Percentiles rank a stretch among this genome's conserved stretches.
These are phyloP conservation scores for Fraxinus pennsylvanica DNA, from an alignment of 257 asterid genomes.

Conservation along the genomic window DNA sequence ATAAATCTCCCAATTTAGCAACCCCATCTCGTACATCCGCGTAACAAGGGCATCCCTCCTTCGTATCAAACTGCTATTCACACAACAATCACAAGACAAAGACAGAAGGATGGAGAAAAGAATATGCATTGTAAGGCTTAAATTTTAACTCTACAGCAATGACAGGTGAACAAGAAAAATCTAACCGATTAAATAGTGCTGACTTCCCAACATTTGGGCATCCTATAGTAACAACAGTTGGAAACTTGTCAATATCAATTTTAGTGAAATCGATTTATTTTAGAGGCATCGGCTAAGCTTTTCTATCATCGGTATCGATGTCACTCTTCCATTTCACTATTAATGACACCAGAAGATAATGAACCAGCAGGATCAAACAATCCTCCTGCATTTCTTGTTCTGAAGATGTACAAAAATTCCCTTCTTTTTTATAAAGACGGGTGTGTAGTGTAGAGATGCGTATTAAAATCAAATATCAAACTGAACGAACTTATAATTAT, in stretches of 20 bases:
- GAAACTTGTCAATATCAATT: constrained; percentile 73
- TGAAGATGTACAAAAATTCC: constrained; percentile 39
- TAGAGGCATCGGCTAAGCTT: constrained; percentile 30
- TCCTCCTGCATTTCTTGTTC: constrained; percentile 34
- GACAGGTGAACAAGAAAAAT: constrained; percentile 16
- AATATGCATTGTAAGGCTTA: constrained; percentile 8
- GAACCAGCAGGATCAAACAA: constrained; percentile 35
- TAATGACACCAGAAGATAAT: constrained; percentile 22
- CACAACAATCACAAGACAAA: constrained; percentile 21
- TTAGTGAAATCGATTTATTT: constrained; percentile 68
- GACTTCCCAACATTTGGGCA: constrained; percentile 96
- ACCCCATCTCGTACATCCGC: constrained; percentile 92
- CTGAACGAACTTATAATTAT: not conserved
- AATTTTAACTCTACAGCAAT: not conserved
- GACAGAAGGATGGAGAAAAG: constrained; percentile 9
- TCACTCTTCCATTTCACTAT: constrained; percentile 33
- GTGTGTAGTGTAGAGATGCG: constrained; percentile 18
- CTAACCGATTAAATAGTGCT: constrained; percentile 85
- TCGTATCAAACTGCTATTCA: constrained; percentile 67
- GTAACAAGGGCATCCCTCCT: constrained; percentile 99
- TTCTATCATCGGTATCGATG: constrained; percentile 34
- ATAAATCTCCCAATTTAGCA: constrained; percentile 83
- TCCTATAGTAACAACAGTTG: constrained; percentile 72
- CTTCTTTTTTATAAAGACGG: constrained; percentile 29
- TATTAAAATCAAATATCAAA: constrained; percentile 2